A percentile compares a stretch with the other conserved stretches of the same genome.
phyloP scores from a whole-genome alignment of 2,329 filamentous ascomycete genomes.

The Cercospora sesami region DNA sequence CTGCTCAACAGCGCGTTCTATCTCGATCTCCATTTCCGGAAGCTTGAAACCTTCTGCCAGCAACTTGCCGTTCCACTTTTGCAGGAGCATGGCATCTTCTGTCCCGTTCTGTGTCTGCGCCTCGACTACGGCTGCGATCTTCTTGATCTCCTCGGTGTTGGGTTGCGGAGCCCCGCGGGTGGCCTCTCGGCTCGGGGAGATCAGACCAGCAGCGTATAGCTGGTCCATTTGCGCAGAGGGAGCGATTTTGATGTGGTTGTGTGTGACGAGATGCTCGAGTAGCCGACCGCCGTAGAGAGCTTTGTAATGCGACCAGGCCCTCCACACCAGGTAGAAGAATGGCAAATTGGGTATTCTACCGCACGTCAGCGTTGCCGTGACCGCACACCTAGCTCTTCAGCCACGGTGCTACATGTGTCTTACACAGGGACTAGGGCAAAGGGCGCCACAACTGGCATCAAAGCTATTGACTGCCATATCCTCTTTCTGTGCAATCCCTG shows the following conservation, averaged over 20 bases:
- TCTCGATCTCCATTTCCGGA: constrained; percentile 56
- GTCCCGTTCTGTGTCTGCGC: constrained; percentile 43
- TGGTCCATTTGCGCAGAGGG: constrained; percentile 71
- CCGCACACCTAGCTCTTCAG: neutral
- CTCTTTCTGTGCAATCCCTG: constrained; percentile 73
- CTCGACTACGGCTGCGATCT: constrained; percentile 44
- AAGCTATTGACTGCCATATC: constrained; percentile 76
- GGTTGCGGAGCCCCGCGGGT: constrained; percentile 44
- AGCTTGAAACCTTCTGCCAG: constrained; percentile 51
- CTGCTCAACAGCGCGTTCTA: constrained; percentile 55
- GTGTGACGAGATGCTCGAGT: constrained; percentile 74
- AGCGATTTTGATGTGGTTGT: constrained; percentile 65
- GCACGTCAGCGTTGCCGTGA: constrained; percentile 15
- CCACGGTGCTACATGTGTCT: constrained; percentile 39
- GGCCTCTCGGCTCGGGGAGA: constrained; percentile 45
- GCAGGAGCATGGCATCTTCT: constrained; percentile 52
- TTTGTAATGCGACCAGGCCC: constrained; percentile 89
- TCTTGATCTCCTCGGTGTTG: constrained; percentile 41
- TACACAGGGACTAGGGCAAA: constrained; percentile 84
- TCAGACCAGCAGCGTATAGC: constrained; percentile 63
- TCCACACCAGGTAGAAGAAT: constrained; percentile 92
- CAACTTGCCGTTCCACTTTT: constrained; percentile 54
- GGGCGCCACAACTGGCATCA: constrained; percentile 80
- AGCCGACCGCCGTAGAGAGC: constrained; percentile 83
- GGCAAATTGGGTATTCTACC: constrained; percentile 86